phyloP scores from a whole-genome alignment of 257 asterid species.

The Apocynum venetum region DNA sequence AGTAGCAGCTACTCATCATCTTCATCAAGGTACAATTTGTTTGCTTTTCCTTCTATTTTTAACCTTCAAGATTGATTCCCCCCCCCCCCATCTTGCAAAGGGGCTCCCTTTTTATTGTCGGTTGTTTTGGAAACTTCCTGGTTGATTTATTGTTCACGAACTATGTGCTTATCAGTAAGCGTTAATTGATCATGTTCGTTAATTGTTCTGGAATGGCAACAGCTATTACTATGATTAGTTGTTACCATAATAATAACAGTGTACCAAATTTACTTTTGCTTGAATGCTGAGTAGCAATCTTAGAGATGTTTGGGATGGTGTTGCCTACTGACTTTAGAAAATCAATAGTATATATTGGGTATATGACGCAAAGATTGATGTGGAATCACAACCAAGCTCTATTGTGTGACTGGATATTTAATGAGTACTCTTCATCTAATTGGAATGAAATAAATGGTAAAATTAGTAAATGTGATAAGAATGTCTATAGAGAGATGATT shows the following conservation, averaged over 20 bases:
- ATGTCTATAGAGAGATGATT: not conserved
- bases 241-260: not conserved
- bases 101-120: slow-evolving; percentile 1
- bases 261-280: not conserved
- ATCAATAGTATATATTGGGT: not conserved
- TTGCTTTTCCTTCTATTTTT: not conserved
- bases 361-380: not conserved
- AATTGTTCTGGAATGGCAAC: not conserved
- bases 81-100: not conserved
- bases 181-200: not conserved
- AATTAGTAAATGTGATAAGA: not conserved
- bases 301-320: not conserved
- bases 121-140: not conserved
- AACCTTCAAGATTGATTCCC: not conserved
- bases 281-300: not conserved
- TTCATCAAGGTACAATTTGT: slow-evolving; percentile 12
- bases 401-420: not conserved
- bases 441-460: not conserved
- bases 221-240: not conserved
- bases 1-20: slow-evolving; percentile 2
- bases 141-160: not conserved
- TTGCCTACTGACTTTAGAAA: not conserved
- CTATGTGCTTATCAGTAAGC: not conserved
- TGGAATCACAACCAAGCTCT: not conserved
- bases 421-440: not conserved